These are phyloP conservation scores for Claviceps capensis DNA, from an alignment of 2,329 filamentous ascomycete species.

Conservation along the genomic window DNA sequence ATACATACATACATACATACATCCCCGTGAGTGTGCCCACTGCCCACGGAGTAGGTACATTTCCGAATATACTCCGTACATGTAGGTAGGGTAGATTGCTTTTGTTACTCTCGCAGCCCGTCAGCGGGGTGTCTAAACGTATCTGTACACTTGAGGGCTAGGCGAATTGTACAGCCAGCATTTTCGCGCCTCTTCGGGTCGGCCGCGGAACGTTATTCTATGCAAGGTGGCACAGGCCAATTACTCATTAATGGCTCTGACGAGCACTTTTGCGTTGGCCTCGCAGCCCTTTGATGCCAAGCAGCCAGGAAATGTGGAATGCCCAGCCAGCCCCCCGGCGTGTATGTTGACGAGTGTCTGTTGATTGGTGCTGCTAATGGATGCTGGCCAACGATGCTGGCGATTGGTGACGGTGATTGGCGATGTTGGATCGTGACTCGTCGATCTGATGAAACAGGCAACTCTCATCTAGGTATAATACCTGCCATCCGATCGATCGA, in stretches of 20 bases:
- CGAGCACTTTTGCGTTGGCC: background rate
- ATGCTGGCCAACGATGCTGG: too few relatives aligned
- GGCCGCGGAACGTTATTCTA: background rate
- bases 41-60: too few relatives aligned
- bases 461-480: background rate
- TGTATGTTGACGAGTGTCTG: background rate
- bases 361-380: too few relatives aligned
- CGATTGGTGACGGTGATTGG: too few relatives aligned
- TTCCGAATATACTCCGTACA: too few relatives aligned
- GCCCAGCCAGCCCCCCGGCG: background rate
- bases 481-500: constrained; percentile 4
- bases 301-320: background rate
- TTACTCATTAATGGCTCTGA: background rate
- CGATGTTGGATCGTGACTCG: background rate
- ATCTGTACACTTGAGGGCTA: background rate
- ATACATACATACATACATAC: background rate
- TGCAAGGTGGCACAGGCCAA: background rate
- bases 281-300: background rate
- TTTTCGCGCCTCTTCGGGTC: background rate
- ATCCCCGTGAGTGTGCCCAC: too few relatives aligned
- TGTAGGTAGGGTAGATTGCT: too few relatives aligned
- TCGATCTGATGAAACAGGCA: background rate
- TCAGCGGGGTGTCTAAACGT: background rate
- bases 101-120: too few relatives aligned
- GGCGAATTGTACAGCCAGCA: background rate